Percentiles rank a stretch among this genome's conserved stretches.
Evolutionary conservation across 306 rosid genomes (phyloP).

Genomic region (Sphenostylis stenocarpa): DNA sequence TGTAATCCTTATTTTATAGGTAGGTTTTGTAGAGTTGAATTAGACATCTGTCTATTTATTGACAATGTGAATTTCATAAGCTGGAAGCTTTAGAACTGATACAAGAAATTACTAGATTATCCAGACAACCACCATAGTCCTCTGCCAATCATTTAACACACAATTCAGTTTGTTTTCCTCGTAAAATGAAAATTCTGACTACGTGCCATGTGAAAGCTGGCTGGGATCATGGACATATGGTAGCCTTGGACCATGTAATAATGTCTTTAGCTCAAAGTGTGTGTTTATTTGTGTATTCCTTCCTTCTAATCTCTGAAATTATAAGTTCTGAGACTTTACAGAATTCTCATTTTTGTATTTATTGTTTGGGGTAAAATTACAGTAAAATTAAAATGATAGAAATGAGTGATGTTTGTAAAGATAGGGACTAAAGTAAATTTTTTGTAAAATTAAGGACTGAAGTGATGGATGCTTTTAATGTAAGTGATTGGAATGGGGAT

Average conservation of each 20-base stretch:
- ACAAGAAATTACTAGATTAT: background rate
- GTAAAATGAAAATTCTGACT: background rate
- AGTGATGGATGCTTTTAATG: background rate
- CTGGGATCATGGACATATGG: background rate
- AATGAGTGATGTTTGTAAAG: background rate
- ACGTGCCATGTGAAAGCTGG: background rate
- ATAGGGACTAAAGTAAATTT: background rate
- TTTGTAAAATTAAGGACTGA: background rate
- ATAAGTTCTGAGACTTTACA: background rate
- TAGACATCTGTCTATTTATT: too few species aligned
- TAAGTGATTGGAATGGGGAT: background rate
- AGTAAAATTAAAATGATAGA: background rate
- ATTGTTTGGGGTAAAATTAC: background rate
- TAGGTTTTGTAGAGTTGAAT: too few species aligned
- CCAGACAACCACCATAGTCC: background rate
- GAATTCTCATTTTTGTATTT: background rate
- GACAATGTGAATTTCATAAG: conserved; percentile 1
- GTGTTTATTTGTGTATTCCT: background rate
- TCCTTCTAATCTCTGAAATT: background rate
- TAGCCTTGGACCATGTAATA: background rate
- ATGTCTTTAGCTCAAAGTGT: background rate
- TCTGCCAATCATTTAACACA: background rate
- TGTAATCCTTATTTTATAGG: too few species aligned
- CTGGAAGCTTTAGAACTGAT: background rate
- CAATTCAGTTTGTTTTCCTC: background rate